Conservation (phyloP, 2,329 filamentous ascomycete species). For the Verticillium klebahnii region DNA sequence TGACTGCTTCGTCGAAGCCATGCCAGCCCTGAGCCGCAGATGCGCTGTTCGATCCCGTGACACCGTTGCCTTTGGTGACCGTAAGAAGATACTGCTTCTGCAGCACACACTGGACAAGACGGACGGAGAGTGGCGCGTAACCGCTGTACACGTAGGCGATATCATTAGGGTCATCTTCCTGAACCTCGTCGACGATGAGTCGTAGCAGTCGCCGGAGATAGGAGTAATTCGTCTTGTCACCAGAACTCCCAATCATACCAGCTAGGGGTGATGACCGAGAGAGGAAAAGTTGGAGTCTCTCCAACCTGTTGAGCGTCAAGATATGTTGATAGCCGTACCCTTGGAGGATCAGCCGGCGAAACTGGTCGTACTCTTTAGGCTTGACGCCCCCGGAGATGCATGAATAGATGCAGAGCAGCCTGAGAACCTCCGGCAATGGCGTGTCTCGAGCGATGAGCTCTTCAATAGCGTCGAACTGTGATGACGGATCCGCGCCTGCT, state of each 20-base stretch:
- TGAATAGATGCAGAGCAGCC: constrained; percentile 86
- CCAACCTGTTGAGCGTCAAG: constrained; percentile 79
- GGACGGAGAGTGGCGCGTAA: constrained; percentile 87
- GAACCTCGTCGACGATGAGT: constrained; percentile 92
- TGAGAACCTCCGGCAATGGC: constrained; percentile 74
- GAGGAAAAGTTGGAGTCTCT: constrained; percentile 83
- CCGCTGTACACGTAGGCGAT: constrained; percentile 98
- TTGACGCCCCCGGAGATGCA: constrained; percentile 86
- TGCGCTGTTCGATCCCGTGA: constrained; percentile 34
- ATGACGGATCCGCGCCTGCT: constrained; percentile 81
- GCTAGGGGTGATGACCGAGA: constrained; percentile 72
- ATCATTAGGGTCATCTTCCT: constrained; percentile 90
- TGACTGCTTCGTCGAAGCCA: constrained; percentile 88
- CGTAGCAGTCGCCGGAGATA: constrained; percentile 81
- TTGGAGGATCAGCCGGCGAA: constrained; percentile 82
- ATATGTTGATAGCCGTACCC: constrained; percentile 95
- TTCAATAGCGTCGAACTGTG: constrained; percentile 86
- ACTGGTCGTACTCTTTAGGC: constrained; percentile 81
- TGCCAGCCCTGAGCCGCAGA: constrained; percentile 72
- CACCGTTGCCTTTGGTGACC: constrained; percentile 59
- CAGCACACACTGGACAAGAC: constrained; percentile 86
- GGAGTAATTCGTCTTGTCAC: constrained; percentile 79
- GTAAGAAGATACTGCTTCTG: constrained; percentile 82
- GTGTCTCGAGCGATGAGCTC: constrained; percentile 89
- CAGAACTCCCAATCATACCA: constrained; percentile 74